Percentiles rank a stretch among this genome's conserved stretches.
These are phyloP conservation scores for Mallotus repandus DNA, from an alignment of 441 rosid species.

Conservation along the genomic window DNA sequence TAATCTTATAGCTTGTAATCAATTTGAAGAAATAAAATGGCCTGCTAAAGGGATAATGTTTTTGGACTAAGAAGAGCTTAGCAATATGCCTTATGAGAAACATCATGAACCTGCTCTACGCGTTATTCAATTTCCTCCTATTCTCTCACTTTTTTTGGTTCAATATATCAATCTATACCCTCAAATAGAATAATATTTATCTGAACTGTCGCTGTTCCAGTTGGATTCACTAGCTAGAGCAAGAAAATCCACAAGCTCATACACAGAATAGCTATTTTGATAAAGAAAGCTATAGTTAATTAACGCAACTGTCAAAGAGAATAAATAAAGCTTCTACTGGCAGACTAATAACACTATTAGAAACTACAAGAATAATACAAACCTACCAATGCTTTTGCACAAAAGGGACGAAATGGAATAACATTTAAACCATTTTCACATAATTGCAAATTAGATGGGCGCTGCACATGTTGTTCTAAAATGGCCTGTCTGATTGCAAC, in stretches of 20 bases:
- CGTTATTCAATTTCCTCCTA: too few species aligned
- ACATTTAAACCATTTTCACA: slow-evolving; percentile 6
- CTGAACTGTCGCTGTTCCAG: not conserved
- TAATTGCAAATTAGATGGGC: slow-evolving; percentile 55
- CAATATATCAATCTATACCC: too few species aligned
- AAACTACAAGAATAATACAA: slow-evolving; percentile 19
- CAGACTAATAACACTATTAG: slow-evolving; percentile 25
- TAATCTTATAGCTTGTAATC: too few species aligned
- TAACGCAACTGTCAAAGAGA: slow-evolving; percentile 14
- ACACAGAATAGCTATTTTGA: not conserved
- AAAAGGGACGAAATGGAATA: slow-evolving; percentile 21
- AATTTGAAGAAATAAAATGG: too few species aligned
- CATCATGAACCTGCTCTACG: too few species aligned
- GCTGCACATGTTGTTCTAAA: slow-evolving; percentile 97
- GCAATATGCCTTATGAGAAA: too few species aligned
- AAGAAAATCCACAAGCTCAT: not conserved
- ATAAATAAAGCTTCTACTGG: slow-evolving; percentile 24
- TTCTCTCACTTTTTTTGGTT: too few species aligned
- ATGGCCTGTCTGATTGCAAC: slow-evolving; percentile 97
- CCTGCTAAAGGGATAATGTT: too few species aligned
- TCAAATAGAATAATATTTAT: too few species aligned
- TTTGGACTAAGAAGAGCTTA: too few species aligned
- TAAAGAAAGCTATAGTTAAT: slow-evolving; percentile 5
- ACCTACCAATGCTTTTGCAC: slow-evolving; percentile 24
- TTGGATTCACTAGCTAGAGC: not conserved